These are phyloP conservation scores for Fusarium ramigenum DNA, from an alignment of 2,329 filamentous ascomycete species.

Conservation along the genomic window DNA sequence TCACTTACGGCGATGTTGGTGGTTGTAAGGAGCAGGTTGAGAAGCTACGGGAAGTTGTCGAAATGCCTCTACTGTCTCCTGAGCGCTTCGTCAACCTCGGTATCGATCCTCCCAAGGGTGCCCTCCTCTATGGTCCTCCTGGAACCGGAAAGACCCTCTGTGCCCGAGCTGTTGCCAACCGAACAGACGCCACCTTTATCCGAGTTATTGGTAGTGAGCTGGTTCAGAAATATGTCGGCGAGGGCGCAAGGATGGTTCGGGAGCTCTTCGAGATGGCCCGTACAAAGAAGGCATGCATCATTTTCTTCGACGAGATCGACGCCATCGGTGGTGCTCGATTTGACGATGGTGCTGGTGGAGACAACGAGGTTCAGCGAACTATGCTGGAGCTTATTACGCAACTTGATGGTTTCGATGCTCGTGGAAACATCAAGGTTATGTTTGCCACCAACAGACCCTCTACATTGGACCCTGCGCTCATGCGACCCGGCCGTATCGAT, in stretches of 20 bases:
- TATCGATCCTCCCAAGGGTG: conserved; percentile 98
- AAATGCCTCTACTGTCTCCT: conserved; percentile 96
- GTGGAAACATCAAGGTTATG: conserved; percentile 99
- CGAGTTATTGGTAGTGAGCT: conserved; percentile 97
- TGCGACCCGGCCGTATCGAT: conserved; percentile 97
- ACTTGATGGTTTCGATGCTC: conserved; percentile 93
- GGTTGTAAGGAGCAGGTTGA: conserved; percentile 99
- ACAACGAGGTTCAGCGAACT: conserved; percentile 97
- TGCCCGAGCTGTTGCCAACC: conserved; percentile 94
- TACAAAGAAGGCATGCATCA: conserved; percentile 99
- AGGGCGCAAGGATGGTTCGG: conserved; percentile 97
- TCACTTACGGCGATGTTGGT: conserved; percentile 98
- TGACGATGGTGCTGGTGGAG: conserved; percentile 94
- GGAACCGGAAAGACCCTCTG: conserved; percentile 99
- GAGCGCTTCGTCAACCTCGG: conserved; percentile 98
- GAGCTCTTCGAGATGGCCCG: conserved; percentile 99
- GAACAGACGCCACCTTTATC: conserved; percentile 98
- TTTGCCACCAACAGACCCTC: conserved; percentile 97
- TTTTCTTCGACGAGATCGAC: conserved; percentile 97
- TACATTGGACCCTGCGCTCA: conserved; percentile 93
- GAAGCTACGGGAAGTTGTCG: conserved; percentile 97
- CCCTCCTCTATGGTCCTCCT: conserved; percentile 93
- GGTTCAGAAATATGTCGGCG: conserved; percentile 98
- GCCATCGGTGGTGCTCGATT: conserved; percentile 95
- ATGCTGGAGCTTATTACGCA: conserved; percentile 99